Base-by-base conservation (phyloP, 495 filamentous ascomycete genomes). In the Choiromyces venosus region DNA sequence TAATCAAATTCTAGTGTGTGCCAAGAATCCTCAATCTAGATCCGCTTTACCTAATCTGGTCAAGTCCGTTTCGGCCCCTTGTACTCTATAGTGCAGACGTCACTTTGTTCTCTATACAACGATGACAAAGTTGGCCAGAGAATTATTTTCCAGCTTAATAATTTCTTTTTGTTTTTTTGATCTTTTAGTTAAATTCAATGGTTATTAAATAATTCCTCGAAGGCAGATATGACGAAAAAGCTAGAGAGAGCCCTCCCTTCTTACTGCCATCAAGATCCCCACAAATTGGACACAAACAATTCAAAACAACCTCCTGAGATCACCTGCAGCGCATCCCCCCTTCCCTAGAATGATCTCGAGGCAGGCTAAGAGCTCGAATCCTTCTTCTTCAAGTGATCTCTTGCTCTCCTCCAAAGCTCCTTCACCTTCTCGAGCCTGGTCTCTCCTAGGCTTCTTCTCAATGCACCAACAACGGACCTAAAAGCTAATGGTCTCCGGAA, bases 151-250 rank as follows among this genome's bases (percentile, higher is more conserved):
- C n/a, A n/a, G n/a, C n/a, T n/a, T n/a, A n/a, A n/a, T n/a, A n/a
- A n/a, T n/a, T n/a, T n/a, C n/a, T n/a, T n/a, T n/a, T n/a, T n/a
- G n/a, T n/a, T n/a, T n/a, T n/a, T n/a, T n/a, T n/a, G n/a, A n/a
- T n/a, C n/a, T n/a, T n/a, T n/a, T n/a, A n/a, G n/a, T n/a, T n/a
- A n/a, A n/a, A n/a, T n/a, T n/a, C n/a, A n/a, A n/a, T n/a, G n/a
- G n/a, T n/a, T n/a, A n/a, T n/a, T n/a, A n/a, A n/a, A n/a, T n/a
- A n/a, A n/a, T n/a, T n/a, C n/a, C n/a, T n/a, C 52, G 12, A 33
- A 33, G 0, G 14, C 0, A 4, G 12, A 7, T 6, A 14, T 3
- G 2, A n/a, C n/a, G 10, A 1, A 33, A 5, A 0, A 33, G 14
- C 10, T 0, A n/a, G n/a, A 18, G 4, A 61, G 25, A 12, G 33